These are phyloP conservation scores for Furcasterigmium sp. DNA, from an alignment of 2,329 filamentous ascomycete species.

Conservation along the genomic window DNA sequence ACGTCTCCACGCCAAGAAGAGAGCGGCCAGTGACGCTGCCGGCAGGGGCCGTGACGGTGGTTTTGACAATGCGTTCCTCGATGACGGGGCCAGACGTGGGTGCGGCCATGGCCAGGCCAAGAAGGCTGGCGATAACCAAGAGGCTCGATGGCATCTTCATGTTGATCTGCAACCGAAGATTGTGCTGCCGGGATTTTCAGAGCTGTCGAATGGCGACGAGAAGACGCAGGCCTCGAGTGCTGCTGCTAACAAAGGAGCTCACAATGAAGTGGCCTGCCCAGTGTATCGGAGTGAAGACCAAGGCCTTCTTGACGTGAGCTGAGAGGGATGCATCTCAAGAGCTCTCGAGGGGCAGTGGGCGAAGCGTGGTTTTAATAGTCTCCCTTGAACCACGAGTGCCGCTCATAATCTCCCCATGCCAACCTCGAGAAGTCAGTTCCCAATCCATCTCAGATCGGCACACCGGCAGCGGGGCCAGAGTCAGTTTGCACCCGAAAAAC, in stretches of 20 bases:
- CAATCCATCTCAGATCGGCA: background rate
- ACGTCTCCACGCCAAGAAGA: slow-evolving; percentile 54
- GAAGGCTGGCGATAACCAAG: background rate
- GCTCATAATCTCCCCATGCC: no score
- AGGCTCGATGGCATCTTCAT: no score
- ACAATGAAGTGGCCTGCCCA: background rate
- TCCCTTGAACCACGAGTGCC: background rate
- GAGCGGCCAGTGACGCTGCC: slow-evolving; percentile 50
- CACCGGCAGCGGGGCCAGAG: no score
- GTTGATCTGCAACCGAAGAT: no score
- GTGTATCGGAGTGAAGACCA: background rate
- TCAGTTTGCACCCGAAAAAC: no score
- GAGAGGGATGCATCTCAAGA: background rate
- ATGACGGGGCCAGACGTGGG: background rate
- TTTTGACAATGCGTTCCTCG: slow-evolving; percentile 17
- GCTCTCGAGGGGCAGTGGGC: background rate
- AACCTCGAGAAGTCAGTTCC: background rate
- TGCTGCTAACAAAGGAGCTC: no score
- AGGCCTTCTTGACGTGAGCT: background rate
- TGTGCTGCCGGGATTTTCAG: no score
- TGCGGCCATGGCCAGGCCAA: background rate
- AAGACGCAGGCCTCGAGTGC: no score
- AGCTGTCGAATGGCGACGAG: no score
- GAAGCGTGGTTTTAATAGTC: background rate
- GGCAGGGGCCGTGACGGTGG: slow-evolving; percentile 48